Base-by-base conservation (phyloP, 805 yeast genomes). In the Metschnikowia similis region DNA sequence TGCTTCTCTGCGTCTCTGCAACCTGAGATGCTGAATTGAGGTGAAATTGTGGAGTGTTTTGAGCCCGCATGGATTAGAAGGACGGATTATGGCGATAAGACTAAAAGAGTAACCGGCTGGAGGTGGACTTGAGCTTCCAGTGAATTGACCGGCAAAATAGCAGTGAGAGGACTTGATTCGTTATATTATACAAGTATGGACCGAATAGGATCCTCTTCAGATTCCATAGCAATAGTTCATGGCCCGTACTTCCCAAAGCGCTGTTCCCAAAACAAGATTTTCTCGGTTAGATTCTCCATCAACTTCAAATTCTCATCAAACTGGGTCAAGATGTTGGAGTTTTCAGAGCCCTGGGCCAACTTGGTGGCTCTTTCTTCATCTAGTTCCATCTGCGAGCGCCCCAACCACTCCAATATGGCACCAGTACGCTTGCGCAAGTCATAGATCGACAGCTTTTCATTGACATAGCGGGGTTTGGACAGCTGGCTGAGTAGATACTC, bases 401-500 rank as follows among this genome's bases (percentile, higher is more conserved):
- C 89, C 27, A 92, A 79, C 76, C 91, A 94, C 67, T 94, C 98
- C 58, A 92, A 70, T 17, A 92, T 92, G 1, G 97, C 95, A 2
- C 89, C 85, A 1, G 90, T 87, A 51, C 99, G 78, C 61, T 89
- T 83, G 49, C 90, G 80, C 88, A 92, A 85, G 65, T 92, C 99
- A 57, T 80, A 79, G 52, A 91, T 66, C 3, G 90, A 80, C 3
- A 87, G 80, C 48, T 89, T 79, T 17, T 83, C 83, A 51, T 85
- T 85, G 6, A 96, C 97, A 40, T 83, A 72, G 49, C 96, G 80
- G 11, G 98, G 97, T 57, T 82, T 86, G 42, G 89, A 84, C 2
- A 92, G 87, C 63, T 85, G 87, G 53, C 78, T 82, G 38, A 82
- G 77, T 32, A 79, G 77, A 34, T 81, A 74, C 6, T 77, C 77